phyloP scores from a whole-genome alignment of 73 alveolate genomes.

The Diophrys sp. region DNA sequence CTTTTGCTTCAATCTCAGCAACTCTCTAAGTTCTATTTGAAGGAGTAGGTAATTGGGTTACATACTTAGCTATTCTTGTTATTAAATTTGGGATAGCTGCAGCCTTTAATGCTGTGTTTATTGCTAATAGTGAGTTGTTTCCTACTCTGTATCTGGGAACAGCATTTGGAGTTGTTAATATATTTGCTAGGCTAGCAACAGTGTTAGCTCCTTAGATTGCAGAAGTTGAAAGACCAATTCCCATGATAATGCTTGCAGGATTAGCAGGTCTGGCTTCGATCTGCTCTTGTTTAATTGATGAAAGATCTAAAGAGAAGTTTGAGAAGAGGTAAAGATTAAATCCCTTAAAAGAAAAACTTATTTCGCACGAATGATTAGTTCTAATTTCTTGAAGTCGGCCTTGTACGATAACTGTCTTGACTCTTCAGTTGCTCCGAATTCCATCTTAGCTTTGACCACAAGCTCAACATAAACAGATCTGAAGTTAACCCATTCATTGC shows the following conservation, averaged over 20 bases:
- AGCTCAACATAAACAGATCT: slow-evolving; percentile 22
- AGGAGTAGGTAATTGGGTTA: neutral
- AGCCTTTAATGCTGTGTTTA: slow-evolving; percentile 23
- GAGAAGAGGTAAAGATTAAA: too few species aligned
- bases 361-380: too few species aligned
- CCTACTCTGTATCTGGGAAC: slow-evolving; percentile 40
- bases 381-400: slow-evolving; percentile 5
- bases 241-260: too few species aligned
- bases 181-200: slow-evolving; percentile 46
- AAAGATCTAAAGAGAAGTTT: too few species aligned
- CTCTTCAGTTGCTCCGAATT: slow-evolving; percentile 6
- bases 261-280: too few species aligned
- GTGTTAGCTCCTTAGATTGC: slow-evolving; percentile 12
- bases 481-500: slow-evolving; percentile 11
- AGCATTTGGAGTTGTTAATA: slow-evolving; percentile 43
- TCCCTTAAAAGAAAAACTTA: too few species aligned
- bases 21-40: neutral
- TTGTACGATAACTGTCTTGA: neutral
- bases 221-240: too few species aligned
- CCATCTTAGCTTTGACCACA: neutral
- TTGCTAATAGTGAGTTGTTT: slow-evolving; percentile 39
- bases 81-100: slow-evolving; percentile 51
- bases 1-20: neutral
- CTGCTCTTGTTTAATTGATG: too few species aligned
- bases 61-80: slow-evolving; percentile 32